phyloP scores from a whole-genome alignment of 345 rosid genomes.

The Dipteronia dyeriana region DNA sequence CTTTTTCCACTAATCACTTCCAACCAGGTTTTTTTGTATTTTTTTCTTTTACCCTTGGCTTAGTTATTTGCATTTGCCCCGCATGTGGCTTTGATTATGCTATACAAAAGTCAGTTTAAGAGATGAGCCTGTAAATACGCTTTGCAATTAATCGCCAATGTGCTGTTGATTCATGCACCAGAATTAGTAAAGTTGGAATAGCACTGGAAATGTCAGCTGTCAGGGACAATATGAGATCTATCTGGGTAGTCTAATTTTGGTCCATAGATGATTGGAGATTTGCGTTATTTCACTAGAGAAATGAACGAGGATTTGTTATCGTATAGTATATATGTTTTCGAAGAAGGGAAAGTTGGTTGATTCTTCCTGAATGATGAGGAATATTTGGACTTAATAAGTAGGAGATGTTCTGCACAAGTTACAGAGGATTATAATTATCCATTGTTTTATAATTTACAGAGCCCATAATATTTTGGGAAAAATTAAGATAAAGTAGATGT shows the following conservation, averaged over 20 bases:
- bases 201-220: constrained; percentile 1
- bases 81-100: constrained; percentile 6
- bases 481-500: neutral
- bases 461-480: neutral
- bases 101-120: neutral
- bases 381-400: neutral
- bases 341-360: neutral
- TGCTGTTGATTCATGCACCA: neutral
- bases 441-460: neutral
- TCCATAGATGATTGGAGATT: constrained; percentile 14
- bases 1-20: neutral
- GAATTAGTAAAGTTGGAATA: constrained; percentile 12
- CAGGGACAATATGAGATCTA: constrained; percentile 17
- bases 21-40: neutral
- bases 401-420: neutral
- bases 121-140: neutral
- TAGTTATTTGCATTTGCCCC: constrained; percentile 2
- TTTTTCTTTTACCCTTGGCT: neutral
- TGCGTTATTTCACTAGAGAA: neutral
- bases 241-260: neutral
- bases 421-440: neutral
- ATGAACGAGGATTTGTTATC: constrained; percentile 10
- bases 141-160: neutral
- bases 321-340: neutral
- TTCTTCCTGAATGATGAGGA: neutral